Percentiles rank a stretch among this genome's conserved stretches.
phyloP scores from a whole-genome alignment of 2,329 filamentous ascomycete genomes.

The Diaporthe citriasiana region DNA sequence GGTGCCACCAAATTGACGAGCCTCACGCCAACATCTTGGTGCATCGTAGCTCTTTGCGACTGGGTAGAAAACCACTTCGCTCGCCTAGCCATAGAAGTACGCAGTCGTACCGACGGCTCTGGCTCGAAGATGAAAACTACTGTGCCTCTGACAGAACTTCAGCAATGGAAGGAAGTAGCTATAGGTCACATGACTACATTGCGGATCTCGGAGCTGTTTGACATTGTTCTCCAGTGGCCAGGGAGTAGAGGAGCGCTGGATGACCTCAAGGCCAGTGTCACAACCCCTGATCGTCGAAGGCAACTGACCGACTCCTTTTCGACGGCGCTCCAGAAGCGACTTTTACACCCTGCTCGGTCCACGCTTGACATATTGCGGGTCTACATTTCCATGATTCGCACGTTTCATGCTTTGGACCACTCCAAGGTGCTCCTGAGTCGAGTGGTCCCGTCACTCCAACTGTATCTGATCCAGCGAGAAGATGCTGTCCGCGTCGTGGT shows the following conservation, averaged over 20 bases:
- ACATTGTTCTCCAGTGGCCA: conserved; percentile 84
- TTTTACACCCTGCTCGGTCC: conserved; percentile 82
- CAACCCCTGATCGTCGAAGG: conserved; percentile 76
- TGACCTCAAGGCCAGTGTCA: conserved; percentile 80
- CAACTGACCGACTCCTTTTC: conserved; percentile 80
- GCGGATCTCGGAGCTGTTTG: conserved; percentile 80
- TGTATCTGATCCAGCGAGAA: conserved; percentile 81
- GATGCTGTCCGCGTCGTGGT: conserved; percentile 86
- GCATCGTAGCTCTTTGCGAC: conserved; percentile 70
- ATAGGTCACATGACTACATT: conserved; percentile 76
- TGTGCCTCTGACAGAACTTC: conserved; percentile 69
- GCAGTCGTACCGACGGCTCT: conserved; percentile 59
- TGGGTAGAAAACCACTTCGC: conserved; percentile 80
- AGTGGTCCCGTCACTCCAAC: conserved; percentile 78
- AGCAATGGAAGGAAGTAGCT: conserved; percentile 80
- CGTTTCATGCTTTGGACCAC: conserved; percentile 81
- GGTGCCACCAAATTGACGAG: conserved; percentile 45
- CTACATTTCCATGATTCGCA: conserved; percentile 84
- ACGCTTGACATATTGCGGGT: conserved; percentile 82
- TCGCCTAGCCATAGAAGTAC: conserved; percentile 73
- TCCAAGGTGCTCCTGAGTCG: conserved; percentile 83
- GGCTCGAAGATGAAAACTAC: conserved; percentile 52
- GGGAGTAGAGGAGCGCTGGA: conserved; percentile 78
- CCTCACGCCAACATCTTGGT: conserved; percentile 62
- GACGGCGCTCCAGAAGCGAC: conserved; percentile 71